phyloP scores from a whole-genome alignment of 2,329 filamentous ascomycete genomes.

The Fusarium zealandicum region DNA sequence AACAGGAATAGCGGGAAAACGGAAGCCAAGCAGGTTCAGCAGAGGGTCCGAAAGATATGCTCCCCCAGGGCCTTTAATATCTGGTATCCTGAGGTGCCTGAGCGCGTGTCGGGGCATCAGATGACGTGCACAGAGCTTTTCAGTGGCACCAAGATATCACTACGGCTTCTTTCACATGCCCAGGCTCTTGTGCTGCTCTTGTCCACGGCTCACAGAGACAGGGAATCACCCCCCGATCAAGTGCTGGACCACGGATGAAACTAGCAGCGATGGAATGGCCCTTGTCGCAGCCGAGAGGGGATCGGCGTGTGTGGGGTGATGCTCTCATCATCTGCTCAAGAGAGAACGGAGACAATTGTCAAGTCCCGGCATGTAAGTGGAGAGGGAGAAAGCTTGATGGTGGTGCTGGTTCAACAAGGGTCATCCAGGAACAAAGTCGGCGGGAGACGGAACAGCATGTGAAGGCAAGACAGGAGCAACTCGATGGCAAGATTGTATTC shows the following conservation, averaged over 20 bases:
- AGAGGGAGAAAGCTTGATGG: background rate
- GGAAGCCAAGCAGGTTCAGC: background rate
- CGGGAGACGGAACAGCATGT: slow-evolving; percentile 24
- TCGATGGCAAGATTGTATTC: background rate
- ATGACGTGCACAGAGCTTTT: slow-evolving; percentile 26
- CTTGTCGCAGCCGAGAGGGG: slow-evolving; percentile 5
- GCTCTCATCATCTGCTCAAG: background rate
- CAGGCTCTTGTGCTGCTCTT: background rate
- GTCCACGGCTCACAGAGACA: slow-evolving; percentile 13
- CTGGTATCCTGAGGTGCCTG: background rate
- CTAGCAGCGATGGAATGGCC: slow-evolving; percentile 2
- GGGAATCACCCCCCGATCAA: slow-evolving; percentile 2
- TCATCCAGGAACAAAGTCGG: slow-evolving; percentile 21
- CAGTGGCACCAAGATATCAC: slow-evolving; percentile 5
- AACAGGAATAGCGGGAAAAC: background rate
- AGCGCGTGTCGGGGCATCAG: slow-evolving; percentile 18
- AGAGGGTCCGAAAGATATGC: background rate
- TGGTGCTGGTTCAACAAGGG: background rate
- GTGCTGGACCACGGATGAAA: background rate
- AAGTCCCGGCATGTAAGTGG: background rate
- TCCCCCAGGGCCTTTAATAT: slow-evolving; percentile 12
- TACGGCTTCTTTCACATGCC: slow-evolving; percentile 27
- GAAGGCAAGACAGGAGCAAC: background rate
- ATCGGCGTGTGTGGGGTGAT: slow-evolving; percentile 6
- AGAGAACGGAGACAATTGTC: background rate